Base-by-base conservation (phyloP, 2,329 filamentous ascomycete species). In the Colletotrichum agaves region DNA sequence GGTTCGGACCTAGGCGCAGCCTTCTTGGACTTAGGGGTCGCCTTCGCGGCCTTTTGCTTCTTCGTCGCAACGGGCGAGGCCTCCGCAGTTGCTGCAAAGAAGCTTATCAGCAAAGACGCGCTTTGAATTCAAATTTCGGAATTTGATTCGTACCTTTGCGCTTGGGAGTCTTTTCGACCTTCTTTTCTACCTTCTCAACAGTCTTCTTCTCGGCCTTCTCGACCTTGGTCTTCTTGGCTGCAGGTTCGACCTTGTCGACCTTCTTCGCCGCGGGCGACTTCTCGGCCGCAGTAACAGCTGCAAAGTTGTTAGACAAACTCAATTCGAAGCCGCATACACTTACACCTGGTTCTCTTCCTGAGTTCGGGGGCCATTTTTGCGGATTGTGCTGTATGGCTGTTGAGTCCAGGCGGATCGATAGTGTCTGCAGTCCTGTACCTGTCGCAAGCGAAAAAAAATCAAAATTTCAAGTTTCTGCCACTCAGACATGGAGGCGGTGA, bases 21-120 rank as follows among this genome's bases (percentile, higher is more conserved):
- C 56, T 83, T 82, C 72, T 84, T 83, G 68, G 89, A 78, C 72
- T 83, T 84, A 73, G 82, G 83, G 74, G 79, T 81, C 60, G 80
- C 75, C 74, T 81, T 81, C 15, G 74, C 76, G 52, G 82, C 74
- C 72, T 83, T 85, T 61, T 82, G 74, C 75, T 84, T 84, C 76
- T 84, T 84, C 58, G 76, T 60, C 17, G 78, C 78, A 61, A 81
- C 77, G 49, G 81, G 81, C 5, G 80, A 82, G n/a, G 78, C 74
- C 72, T 84, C 81, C 35, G 83, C 82, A 68, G 77, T 72, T n/a
- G 82, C 81, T 82, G 63, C 31, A 27, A 23, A 17, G 33, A 5
- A 2, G 57, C 55, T 44, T 21, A 56, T 80, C 70, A 80, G 75
- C 46, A 27, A 27, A 44, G 44, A 21, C 37, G 31, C 21, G 13